These are phyloP conservation scores for Alternaria gaisen DNA, from an alignment of 2,329 filamentous ascomycete genomes.

Conservation along the genomic window DNA sequence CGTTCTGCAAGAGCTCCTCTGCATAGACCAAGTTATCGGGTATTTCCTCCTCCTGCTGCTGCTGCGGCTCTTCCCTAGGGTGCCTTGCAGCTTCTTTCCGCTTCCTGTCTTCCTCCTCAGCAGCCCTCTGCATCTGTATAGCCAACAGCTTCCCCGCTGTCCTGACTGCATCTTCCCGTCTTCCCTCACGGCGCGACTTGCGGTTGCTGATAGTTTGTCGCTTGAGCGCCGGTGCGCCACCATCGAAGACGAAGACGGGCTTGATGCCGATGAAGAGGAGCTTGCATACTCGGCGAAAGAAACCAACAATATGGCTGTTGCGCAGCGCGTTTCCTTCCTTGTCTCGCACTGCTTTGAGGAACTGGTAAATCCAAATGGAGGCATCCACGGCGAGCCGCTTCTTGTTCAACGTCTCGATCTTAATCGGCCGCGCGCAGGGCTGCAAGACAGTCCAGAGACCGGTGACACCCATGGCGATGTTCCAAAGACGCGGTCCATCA, in stretches of 20 bases:
- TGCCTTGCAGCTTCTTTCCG: constrained; percentile 59
- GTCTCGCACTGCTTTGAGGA: constrained; percentile 97
- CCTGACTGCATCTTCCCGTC: constrained; percentile 88
- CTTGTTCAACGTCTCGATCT: constrained; percentile 93
- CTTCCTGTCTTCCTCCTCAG: constrained; percentile 82
- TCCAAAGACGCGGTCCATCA: constrained; percentile 25
- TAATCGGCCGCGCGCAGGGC: constrained; percentile 93
- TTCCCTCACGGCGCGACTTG: constrained; percentile 82
- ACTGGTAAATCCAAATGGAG: constrained; percentile 99
- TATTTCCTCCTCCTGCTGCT: constrained; percentile 73
- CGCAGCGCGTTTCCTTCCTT: constrained; percentile 97
- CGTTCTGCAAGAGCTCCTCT: constrained; percentile 82
- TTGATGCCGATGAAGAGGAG: constrained; percentile 95
- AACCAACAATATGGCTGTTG: constrained; percentile 95
- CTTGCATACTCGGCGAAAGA: constrained; percentile 98
- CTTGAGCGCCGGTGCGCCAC: constrained; percentile 89
- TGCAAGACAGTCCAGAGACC: constrained; percentile 96
- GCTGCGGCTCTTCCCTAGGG: constrained; percentile 57
- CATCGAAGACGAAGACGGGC: constrained; percentile 98
- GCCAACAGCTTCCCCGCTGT: constrained; percentile 92
- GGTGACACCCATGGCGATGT: constrained; percentile 84
- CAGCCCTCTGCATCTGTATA: constrained; percentile 90
- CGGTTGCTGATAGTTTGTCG: constrained; percentile 85
- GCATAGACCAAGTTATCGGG: constrained; percentile 84
- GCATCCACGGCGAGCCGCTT: constrained; percentile 97